Evolutionary conservation across 23 red algal species (phyloP), one percentile per base, ranked within the genome.

Genomic region (Pyropia haitanensis): DNA sequence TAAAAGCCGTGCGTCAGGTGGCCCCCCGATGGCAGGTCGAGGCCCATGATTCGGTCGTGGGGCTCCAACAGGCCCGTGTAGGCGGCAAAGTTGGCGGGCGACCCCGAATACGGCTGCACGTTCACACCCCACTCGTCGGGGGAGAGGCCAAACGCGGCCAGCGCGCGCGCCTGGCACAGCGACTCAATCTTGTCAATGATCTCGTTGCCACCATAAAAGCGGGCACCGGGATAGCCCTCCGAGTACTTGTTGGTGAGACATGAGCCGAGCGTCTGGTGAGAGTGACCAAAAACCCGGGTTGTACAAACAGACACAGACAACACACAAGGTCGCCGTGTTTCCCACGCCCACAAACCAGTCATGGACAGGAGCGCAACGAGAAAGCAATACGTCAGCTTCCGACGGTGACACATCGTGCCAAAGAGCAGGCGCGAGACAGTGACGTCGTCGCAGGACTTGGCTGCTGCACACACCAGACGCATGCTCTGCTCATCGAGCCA

Each of bases 181-280:
- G 30, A 16, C 73, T 98, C 94, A 54, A 89, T 20, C 68, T 88
- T 48, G 24, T 98, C 94, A 31, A 98, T 55, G 39, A 83, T 46
- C 33, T 91, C 62, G 44, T 89, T 98, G 26, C 94, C 94, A 20
- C 94, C 94, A 60, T 98, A 98, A 67, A 91, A 98, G 19, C 94
- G 58, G 4, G 50, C 72, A 19, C 86, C 79, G 2, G 91, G 90
- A 51, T 95, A 95, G 64, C 73, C 92, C 71, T 96, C 92, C 25
- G 92, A 96, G 39, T 96, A 96, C 80, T 96, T 96, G 59, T 96
- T 96, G 18, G 92, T 96, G 58, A 96, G 90, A 2, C 79, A 85
- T 10, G 92, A 96, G 53, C 92, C 92, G 5, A 96, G 73, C 53
- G 78, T 71, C 27, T 85, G 39, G 39, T 46, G 39, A 46, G 39